Evolutionary conservation across 163 green algal species (phyloP), one percentile per base, ranked within the genome.

Genomic region (Chlorella variabilis): DNA sequence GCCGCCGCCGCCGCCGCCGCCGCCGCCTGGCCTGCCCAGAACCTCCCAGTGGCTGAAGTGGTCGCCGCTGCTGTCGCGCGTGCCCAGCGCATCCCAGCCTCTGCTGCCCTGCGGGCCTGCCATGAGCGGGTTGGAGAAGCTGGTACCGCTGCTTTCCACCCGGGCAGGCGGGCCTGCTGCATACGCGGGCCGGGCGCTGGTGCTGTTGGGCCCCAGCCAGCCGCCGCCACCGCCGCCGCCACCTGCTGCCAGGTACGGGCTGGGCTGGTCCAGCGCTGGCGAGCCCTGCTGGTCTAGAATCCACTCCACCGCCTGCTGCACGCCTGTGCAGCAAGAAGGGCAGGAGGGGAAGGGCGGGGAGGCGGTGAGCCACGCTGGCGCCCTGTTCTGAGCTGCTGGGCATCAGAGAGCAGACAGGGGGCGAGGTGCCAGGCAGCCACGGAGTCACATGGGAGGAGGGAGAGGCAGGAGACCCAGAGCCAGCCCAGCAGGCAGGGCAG

Each of bases 261-360:
- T 79, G 41, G 77, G 77, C 31, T 89, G 58, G 31, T 85, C 66
- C n/a, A 80, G 51, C 1, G 68, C 39, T 9, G 74, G 51, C 7
- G 77, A 85, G n/a, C 38, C 49, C 13, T 71, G 42, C 7, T 86
- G 36, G 8, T 87, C 89, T 7, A 94, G 82, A 49, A 96, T 71
- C 85, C 91, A 95, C 58, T 94, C 89, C 4, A 96, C 75, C 7
- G 93, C 93, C 17, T 88, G 78, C 71, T 95, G 88, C 61, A 92
- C n/a, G 67, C 83, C 84, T 75, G 66, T 54, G 45, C 62, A 70
- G 33, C 7, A 48, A 23, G 29, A 39, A 41, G 29, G 7, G 33
- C 62, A 65, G n/a, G n/a, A n/a, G n/a, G n/a, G n/a, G n/a, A n/a
- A n/a, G n/a, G n/a, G n/a, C n/a, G n/a, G n/a, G n/a, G n/a, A n/a